Base-by-base conservation (phyloP, 1,284 basidiomycete genomes). In the Moesziomyces sp. region DNA sequence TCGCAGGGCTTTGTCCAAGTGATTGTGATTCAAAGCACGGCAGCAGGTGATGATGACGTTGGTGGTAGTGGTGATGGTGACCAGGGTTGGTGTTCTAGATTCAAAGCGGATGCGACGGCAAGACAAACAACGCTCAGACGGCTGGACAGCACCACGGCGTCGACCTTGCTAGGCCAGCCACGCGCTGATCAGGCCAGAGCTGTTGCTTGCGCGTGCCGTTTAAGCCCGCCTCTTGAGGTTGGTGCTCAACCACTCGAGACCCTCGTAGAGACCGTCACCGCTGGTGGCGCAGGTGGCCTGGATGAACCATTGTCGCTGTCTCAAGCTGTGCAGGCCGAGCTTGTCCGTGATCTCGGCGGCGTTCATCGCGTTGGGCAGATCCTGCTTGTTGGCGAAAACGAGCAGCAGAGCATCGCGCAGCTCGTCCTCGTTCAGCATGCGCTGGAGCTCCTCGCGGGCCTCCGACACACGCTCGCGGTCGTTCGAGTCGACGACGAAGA, bases 341-440 rank as follows among this genome's bases (percentile, higher is more conserved):
- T 99, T 99, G 87, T 99, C 97, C 72, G 97, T 99, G 85, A 99
- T 97, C 87, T 99, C 97, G 76, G 97, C 93, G 42, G 97, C 96
- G 86, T 96, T 97, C 96, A 99, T 99, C 74, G 97, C 97, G 85
- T 93, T 94, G 34, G 94, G 94, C 79, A 99, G 86, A 89, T 99
- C 97, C 87, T 99, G 97, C 88, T 99, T 99, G 88, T 99, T 99
- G 40, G 97, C 96, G 86, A 99, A 99, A 82, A 99, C 97, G 77
- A 99, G 91, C 80, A 99, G 91, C 82, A 98, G 91, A 52, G 97
- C 97, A 86, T 99, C 94, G 75, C 96, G 93, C 78, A 99, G 92
- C 88, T 99, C 97, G 84, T 99, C 96, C 87, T 99, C 97, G 87
- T 97, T 98, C 86, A 99, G 88, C 95, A 99, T 99, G 84, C 96